These are phyloP conservation scores for Zoysia pacifica DNA, from an alignment of 176 grass and related monocot genomes.

Conservation along the genomic window DNA sequence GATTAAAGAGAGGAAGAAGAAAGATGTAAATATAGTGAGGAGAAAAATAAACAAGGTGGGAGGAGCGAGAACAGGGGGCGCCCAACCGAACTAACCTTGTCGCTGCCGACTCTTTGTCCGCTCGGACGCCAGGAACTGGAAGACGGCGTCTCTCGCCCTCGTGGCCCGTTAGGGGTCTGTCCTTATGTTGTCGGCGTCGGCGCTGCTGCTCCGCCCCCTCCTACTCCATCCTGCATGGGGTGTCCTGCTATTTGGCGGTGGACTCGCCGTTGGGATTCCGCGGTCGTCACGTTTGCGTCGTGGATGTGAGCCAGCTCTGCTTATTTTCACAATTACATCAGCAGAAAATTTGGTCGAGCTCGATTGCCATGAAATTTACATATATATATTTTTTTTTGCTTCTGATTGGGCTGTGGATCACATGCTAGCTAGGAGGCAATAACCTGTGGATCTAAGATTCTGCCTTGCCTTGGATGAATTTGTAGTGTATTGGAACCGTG, in stretches of 20 bases:
- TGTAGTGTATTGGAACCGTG: not conserved
- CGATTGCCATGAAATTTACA: not conserved
- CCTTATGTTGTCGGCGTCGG: conserved; percentile 31
- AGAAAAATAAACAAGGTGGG: not conserved
- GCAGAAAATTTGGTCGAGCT: not conserved
- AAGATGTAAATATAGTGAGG: not conserved
- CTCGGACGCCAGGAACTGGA: not conserved
- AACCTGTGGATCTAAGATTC: not conserved
- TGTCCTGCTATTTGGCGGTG: conserved; percentile 2
- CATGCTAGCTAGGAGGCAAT: not conserved
- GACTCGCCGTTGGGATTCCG: not conserved
- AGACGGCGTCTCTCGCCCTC: not conserved
- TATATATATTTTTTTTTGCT: not conserved
- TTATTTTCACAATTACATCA: not conserved
- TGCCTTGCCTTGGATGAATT: not conserved
- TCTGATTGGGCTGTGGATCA: not conserved
- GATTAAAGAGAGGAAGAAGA: not conserved
- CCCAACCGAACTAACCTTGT: not conserved
- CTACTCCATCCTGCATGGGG: conserved; percentile 23
- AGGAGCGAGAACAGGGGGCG: conserved; percentile 27
- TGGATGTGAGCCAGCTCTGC: conserved; percentile 31
- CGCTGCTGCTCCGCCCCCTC: conserved; percentile 37
- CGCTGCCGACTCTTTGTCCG: conserved; percentile 4
- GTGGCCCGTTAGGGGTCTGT: conserved; percentile 18
- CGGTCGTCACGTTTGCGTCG: conserved; percentile 22